Conservation (phyloP, 495 filamentous ascomycete genomes). For the Sporormia fimetaria region DNA sequence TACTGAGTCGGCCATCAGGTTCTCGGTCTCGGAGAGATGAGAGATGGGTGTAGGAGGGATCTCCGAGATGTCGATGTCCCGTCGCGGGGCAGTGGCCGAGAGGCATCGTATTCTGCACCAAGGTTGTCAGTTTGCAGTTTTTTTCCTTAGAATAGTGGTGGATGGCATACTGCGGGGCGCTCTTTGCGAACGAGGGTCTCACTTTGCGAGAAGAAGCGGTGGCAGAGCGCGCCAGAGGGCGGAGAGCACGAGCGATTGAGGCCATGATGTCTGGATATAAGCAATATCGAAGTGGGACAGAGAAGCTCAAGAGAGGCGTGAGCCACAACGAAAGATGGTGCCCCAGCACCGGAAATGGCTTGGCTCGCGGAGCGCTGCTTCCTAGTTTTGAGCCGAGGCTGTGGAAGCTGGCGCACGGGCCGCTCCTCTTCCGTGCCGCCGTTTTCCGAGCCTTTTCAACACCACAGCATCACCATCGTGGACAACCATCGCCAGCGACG, state of each 20-base stretch:
- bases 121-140: conserved; percentile 16
- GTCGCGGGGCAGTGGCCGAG: conserved; percentile 54
- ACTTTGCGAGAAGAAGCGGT: conserved; percentile 38
- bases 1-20: conserved; percentile 78
- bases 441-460: no score
- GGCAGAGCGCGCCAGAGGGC: conserved; percentile 53
- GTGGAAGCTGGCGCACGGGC: no score
- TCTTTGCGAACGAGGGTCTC: conserved; percentile 32
- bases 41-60: conserved; percentile 86
- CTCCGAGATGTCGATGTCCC: conserved; percentile 49
- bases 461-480: no score
- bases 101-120: conserved; percentile 49
- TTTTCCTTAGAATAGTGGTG: background rate
- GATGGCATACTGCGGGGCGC: conserved; percentile 23
- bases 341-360: no score
- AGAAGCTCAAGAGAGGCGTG: no score
- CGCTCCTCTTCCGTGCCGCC: no score
- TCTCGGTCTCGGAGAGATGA: conserved; percentile 82
- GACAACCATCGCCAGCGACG: no score
- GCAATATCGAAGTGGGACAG: background rate
- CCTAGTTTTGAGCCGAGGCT: no score
- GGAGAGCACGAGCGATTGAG: conserved; percentile 54
- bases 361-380: no score
- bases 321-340: no score
- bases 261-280: conserved; percentile 43